Conservation (phyloP, 768 basidiomycete species). For the Arthromyces matolae region DNA sequence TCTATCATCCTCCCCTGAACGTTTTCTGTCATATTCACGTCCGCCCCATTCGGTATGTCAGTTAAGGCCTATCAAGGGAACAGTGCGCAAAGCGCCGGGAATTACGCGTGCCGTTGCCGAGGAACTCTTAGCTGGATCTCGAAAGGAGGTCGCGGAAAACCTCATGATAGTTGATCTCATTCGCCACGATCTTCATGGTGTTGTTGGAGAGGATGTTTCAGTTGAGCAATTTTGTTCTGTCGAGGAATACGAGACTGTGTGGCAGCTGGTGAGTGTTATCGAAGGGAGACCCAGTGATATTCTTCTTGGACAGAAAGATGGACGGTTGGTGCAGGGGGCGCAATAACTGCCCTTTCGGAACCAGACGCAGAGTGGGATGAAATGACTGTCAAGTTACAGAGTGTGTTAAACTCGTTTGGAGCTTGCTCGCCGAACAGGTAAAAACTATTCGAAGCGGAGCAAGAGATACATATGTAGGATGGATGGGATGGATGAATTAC, state of each 20-base stretch:
- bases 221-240: conserved; percentile 84
- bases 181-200: conserved; percentile 84
- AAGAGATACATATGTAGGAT: too few species aligned
- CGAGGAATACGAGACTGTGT: conserved; percentile 92
- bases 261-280: conserved; percentile 93
- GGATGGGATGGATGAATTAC: too few species aligned
- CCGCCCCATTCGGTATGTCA: conserved; percentile 65
- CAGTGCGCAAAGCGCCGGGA: conserved; percentile 66
- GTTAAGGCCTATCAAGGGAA: conserved; percentile 94
- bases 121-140: conserved; percentile 55
- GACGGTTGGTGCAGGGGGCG: conserved; percentile 90
- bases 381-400: conserved; percentile 82
- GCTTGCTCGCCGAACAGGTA: conserved; percentile 9
- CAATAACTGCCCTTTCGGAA: conserved; percentile 90
- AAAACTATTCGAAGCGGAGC: too few species aligned
- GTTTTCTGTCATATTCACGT: conserved; percentile 80
- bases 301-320: conserved; percentile 60
- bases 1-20: conserved; percentile 86
- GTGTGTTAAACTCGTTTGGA: conserved; percentile 66
- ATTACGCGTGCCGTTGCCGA: conserved; percentile 67
- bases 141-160: conserved; percentile 94
- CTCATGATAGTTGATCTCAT: conserved; percentile 98
- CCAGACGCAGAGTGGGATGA: conserved; percentile 91
- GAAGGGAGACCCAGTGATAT: conserved; percentile 72
- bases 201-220: conserved; percentile 75